Percentiles rank a stretch among this genome's conserved stretches.
These are phyloP conservation scores for Fulvia fulva DNA, from an alignment of 2,329 filamentous ascomycete species.

Conservation along the genomic window DNA sequence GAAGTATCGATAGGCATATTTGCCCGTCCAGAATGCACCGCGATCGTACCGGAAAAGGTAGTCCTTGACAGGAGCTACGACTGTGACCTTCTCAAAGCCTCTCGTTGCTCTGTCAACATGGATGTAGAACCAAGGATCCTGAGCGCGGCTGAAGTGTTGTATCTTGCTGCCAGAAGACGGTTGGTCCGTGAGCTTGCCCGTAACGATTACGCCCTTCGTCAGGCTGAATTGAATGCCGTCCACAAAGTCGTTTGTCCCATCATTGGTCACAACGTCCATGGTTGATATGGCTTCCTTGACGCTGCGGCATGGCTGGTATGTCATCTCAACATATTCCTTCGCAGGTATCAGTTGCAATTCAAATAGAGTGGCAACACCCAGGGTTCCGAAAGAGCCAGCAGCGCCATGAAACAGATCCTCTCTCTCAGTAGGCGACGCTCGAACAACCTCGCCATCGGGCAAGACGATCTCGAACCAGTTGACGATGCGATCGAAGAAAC, in stretches of 20 bases:
- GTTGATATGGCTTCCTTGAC: slow-evolving; percentile 42
- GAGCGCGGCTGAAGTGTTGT: slow-evolving; percentile 52
- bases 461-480: slow-evolving; percentile 62
- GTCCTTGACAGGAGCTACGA: slow-evolving; percentile 44
- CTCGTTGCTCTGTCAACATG: slow-evolving; percentile 49
- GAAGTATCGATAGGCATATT: slow-evolving; percentile 60
- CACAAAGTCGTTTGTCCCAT: slow-evolving; percentile 56
- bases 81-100: slow-evolving; percentile 8
- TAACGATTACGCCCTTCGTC: slow-evolving; percentile 41
- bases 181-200: slow-evolving; percentile 31
- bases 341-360: slow-evolving; percentile 47
- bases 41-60: slow-evolving; percentile 62
- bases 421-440: slow-evolving; percentile 45
- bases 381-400: slow-evolving; percentile 61
- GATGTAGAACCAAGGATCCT: slow-evolving; percentile 71
- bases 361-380: slow-evolving; percentile 61
- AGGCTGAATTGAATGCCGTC: slow-evolving; percentile 53
- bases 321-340: slow-evolving; percentile 48
- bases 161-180: slow-evolving; percentile 34
- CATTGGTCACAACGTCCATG: slow-evolving; percentile 36
- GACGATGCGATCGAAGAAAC: slow-evolving; percentile 63
- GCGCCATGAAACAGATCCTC: slow-evolving; percentile 62
- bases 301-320: slow-evolving; percentile 42
- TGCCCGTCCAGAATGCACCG: slow-evolving; percentile 62
- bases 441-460: slow-evolving; percentile 49